phyloP scores from a whole-genome alignment of 768 basidiomycete species.

The Trametes villosa region DNA sequence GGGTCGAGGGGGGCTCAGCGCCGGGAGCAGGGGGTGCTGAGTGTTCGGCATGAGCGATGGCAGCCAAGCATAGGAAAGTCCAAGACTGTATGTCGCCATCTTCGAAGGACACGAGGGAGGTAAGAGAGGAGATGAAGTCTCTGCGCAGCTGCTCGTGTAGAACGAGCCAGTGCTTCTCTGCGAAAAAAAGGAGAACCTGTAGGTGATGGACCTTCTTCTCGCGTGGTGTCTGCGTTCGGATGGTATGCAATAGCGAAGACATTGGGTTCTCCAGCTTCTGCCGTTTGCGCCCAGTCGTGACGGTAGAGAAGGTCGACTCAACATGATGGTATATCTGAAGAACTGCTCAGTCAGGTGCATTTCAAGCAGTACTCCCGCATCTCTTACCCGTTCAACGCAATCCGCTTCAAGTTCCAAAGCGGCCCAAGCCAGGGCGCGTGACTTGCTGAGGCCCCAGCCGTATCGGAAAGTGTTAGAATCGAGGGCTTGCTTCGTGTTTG shows the following conservation, averaged over 20 bases:
- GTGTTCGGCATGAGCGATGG: conserved; percentile 60
- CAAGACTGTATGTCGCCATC: conserved; percentile 77
- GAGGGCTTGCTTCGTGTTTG: conserved; percentile 49
- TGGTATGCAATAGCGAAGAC: conserved; percentile 52
- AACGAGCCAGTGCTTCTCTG: conserved; percentile 74
- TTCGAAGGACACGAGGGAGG: conserved; percentile 65
- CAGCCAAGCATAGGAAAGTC: conserved; percentile 81
- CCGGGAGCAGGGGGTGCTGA: not conserved
- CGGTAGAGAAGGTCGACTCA: conserved; percentile 54
- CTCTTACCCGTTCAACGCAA: conserved; percentile 65
- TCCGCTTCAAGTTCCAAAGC: conserved; percentile 81
- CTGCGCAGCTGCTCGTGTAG: conserved; percentile 63
- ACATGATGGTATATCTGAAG: conserved; percentile 65
- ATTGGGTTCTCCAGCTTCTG: conserved; percentile 63
- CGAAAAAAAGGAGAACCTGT: conserved; percentile 84
- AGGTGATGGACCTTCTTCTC: conserved; percentile 54
- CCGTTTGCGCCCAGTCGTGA: conserved; percentile 52
- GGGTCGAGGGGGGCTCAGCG: conserved; percentile 18
- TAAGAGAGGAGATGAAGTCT: conserved; percentile 57
- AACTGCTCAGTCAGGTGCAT: conserved; percentile 1
- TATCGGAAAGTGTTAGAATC: conserved; percentile 67
- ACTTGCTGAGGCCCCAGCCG: conserved; percentile 71
- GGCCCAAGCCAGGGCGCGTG: conserved; percentile 79
- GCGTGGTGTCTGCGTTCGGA: conserved; percentile 42
- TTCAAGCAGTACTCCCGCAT: not conserved